Percentiles rank a stretch among this genome's conserved stretches.
These are phyloP conservation scores for Candida sakaeoensis DNA, from an alignment of 805 yeast genomes.

Conservation along the genomic window DNA sequence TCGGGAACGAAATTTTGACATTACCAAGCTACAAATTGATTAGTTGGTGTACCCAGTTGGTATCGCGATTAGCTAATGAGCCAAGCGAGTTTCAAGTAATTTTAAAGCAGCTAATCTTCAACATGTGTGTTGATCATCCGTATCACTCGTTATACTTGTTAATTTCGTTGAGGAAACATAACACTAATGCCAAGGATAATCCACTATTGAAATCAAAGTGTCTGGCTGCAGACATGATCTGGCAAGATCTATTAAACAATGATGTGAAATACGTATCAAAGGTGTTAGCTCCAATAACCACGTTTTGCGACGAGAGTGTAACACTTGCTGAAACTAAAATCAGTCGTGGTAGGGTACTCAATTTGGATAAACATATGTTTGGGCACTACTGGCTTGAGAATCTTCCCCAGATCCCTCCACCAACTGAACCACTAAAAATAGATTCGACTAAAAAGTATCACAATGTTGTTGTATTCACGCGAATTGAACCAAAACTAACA, in stretches of 20 bases:
- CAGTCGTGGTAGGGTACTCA: constrained; percentile 27
- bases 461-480: constrained; percentile 43
- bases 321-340: constrained; percentile 47
- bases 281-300: constrained; percentile 43
- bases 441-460: constrained; percentile 43
- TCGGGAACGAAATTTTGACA: constrained; percentile 31
- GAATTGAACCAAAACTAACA: constrained; percentile 42
- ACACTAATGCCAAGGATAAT: constrained; percentile 24
- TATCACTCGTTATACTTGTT: constrained; percentile 66
- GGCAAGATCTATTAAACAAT: constrained; percentile 33
- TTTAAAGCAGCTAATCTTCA: constrained; percentile 44
- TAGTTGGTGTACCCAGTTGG: constrained; percentile 79
- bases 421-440: constrained; percentile 50
- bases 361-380: constrained; percentile 30
- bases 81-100: constrained; percentile 50
- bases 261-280: constrained; percentile 20
- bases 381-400: constrained; percentile 50
- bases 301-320: constrained; percentile 49
- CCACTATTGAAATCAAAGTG: constrained; percentile 47
- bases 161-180: constrained; percentile 52
- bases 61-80: constrained; percentile 61
- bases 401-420: constrained; percentile 61
- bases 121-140: constrained; percentile 58
- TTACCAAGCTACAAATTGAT: constrained; percentile 63
- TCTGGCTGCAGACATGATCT: constrained; percentile 44